Conservation (phyloP, 768 basidiomycete genomes). For the Termitomyces sp. region DNA sequence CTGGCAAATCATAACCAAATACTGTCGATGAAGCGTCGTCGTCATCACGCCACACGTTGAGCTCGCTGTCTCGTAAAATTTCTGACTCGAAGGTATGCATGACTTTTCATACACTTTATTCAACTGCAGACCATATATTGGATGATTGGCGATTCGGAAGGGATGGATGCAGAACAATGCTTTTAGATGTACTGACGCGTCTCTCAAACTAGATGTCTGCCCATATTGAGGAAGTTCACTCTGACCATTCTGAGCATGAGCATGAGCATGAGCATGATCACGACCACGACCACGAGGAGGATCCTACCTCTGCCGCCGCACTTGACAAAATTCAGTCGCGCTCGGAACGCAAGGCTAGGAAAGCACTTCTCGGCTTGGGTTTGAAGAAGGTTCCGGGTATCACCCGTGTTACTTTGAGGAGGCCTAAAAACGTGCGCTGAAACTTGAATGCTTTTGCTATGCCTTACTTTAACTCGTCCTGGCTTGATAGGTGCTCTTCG, state of each 20-base stretch:
- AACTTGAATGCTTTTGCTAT: conserved; percentile 2
- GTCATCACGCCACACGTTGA: conserved; percentile 32
- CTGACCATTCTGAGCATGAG: conserved; percentile 71
- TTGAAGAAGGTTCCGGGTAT: conserved; percentile 91
- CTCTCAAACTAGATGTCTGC: conserved; percentile 60
- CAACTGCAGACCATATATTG: neutral
- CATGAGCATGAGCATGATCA: conserved; percentile 49
- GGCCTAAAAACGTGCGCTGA: conserved; percentile 82
- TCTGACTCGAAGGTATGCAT: conserved; percentile 26
- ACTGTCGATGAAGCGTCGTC: conserved; percentile 25
- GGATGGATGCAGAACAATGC: conserved; percentile 29
- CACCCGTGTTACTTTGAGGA: conserved; percentile 89
- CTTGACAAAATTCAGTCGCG: conserved; percentile 93
- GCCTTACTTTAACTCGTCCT: neutral
- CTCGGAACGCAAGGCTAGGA: conserved; percentile 92
- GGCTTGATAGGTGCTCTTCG: conserved; percentile 70
- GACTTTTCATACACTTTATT: neutral
- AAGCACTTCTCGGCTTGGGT: conserved; percentile 86
- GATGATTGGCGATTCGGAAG: conserved; percentile 3
- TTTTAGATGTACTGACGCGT: conserved; percentile 28
- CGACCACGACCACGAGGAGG: conserved; percentile 62
- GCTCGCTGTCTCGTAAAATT: conserved; percentile 25
- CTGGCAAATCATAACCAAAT: conserved; percentile 24
- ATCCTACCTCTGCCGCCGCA: conserved; percentile 78
- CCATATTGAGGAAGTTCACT: conserved; percentile 77